phyloP scores from a whole-genome alignment of 2,329 filamentous ascomycete species.

The Ceratocystis eucalypticola region DNA sequence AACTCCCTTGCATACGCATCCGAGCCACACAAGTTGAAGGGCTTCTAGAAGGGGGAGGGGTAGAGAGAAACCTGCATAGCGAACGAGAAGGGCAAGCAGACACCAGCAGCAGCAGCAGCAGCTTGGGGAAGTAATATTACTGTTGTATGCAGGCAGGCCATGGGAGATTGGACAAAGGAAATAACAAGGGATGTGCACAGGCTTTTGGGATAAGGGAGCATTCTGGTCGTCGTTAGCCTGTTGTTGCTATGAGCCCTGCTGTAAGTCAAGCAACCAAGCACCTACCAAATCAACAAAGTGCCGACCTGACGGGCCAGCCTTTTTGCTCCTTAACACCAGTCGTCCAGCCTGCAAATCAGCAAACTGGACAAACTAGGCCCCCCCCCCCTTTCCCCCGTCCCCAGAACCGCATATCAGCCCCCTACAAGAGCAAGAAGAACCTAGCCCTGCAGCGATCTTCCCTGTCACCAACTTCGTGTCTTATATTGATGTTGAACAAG shows the following conservation, averaged over 20 bases:
- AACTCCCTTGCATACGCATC: not conserved
- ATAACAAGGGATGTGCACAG: not conserved
- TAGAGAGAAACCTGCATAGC: not conserved
- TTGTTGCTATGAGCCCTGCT: no score
- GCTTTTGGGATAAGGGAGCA: not conserved
- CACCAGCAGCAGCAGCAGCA: not conserved
- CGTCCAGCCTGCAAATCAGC: not conserved
- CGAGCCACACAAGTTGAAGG: not conserved
- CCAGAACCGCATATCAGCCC: no score
- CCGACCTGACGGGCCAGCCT: not conserved
- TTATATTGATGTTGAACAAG: no score
- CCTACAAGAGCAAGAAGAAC: no score
- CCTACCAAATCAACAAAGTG: not conserved
- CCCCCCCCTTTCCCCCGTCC: no score
- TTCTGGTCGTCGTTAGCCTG: no score
- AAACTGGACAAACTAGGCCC: not conserved
- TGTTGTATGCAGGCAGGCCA: not conserved
- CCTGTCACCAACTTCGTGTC: no score
- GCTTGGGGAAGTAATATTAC: not conserved
- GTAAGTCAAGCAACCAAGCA: not conserved
- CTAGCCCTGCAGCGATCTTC: no score
- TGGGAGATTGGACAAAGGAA: not conserved
- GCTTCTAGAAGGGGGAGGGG: constrained; percentile 1
- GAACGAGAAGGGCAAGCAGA: not conserved
- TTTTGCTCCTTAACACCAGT: not conserved